Evolutionary conservation across 768 basidiomycete genomes (phyloP), one percentile per base, ranked within the genome.

Genomic region (Termitomyces eurrhizus): DNA sequence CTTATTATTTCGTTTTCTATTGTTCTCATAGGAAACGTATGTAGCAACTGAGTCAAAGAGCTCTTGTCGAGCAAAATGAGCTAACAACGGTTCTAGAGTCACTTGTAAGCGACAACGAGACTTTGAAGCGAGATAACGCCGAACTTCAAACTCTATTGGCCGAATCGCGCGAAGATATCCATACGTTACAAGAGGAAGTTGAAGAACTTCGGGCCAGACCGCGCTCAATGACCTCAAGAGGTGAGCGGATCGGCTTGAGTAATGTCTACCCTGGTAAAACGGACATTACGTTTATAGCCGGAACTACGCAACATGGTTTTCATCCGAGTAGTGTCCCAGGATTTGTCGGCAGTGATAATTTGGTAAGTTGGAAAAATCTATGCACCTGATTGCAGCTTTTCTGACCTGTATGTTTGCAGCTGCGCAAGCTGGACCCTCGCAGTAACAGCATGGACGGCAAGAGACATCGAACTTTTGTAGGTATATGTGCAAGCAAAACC

Each of bases 81-180:
- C 74, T 92, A 18, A 85, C 80, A 37, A 76, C 79, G 57, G 85
- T 94, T 13, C 75, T 97, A 14, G 92, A 93, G 69, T 85, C 88
- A n/a, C 78, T 96, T 35, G 93, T 95, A 8, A 84, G 86, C 37
- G 91, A 92, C 66, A 96, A 94, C 66, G 91, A 95, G 65, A 79
- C 80, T 29, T 74, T 95, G 56, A 92, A 91, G 71, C 85, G 84
- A 21, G 92, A 93, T 67, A 93, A 91, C 60, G 80, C 83, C 7
- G 92, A 96, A 68, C 73, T 96, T 52, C 88, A 90, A 60, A 82
- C 81, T 51, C 72, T 94, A 9, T 77, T 98, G 7, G 73, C 82
- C 2, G 90, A 93, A 53, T 81, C 90, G 1, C 82, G 92, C 32
- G 93, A 95, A 68, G 91, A 95, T 62, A 70, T 88, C 5, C 83